phyloP scores from a whole-genome alignment of 73 alveolate genomes.

The Effrenium voratum region DNA sequence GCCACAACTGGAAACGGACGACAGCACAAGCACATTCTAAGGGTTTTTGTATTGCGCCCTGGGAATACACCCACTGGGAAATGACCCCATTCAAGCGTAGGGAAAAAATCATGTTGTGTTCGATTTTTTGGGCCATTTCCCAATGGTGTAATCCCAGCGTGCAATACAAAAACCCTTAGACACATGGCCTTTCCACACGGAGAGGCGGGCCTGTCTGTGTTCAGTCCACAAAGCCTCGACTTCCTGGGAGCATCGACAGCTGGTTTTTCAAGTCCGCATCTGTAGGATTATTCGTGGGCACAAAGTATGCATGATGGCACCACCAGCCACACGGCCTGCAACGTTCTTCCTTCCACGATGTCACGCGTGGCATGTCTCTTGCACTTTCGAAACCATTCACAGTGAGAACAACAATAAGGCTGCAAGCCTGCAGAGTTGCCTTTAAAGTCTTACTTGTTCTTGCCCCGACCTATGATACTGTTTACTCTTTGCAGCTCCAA shows the following conservation, averaged over 20 bases:
- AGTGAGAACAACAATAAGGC: no score
- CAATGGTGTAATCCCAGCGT: not conserved
- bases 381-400: not conserved
- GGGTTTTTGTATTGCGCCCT: not conserved
- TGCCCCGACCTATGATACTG: no score
- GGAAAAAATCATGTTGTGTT: no score
- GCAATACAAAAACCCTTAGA: no score
- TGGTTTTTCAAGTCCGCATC: no score
- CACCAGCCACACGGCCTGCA: not conserved
- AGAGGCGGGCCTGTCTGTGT: slow-evolving; percentile 10
- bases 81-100: no score
- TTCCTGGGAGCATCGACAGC: not conserved
- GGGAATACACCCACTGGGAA: no score
- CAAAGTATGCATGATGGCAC: not conserved
- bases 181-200: no score
- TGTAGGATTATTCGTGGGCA: not conserved
- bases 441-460: no score
- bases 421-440: no score
- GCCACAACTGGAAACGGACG: not conserved
- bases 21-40: not conserved
- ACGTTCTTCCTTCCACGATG: not conserved
- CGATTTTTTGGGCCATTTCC: not conserved
- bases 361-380: not conserved
- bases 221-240: slow-evolving; percentile 15
- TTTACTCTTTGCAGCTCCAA: no score